Evolutionary conservation across 2,329 filamentous ascomycete species (phyloP).

Genomic region (Phoma herbarum): DNA sequence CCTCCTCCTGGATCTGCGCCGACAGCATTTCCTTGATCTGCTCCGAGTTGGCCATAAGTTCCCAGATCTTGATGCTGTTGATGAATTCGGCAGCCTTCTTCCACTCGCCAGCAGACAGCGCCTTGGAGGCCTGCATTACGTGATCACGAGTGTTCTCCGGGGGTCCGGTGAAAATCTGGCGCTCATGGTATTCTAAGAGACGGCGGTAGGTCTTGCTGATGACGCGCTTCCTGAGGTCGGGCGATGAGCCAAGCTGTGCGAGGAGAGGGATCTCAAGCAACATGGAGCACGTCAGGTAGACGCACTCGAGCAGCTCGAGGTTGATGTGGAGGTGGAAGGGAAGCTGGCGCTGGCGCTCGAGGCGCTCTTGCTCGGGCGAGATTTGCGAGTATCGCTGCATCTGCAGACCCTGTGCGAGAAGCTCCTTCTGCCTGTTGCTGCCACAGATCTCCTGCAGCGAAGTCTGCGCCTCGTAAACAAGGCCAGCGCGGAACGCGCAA

Average conservation of each 20-base stretch:
- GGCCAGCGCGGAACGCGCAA: constrained; percentile 95
- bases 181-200: constrained; percentile 99
- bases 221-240: constrained; percentile 94
- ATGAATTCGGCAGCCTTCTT: constrained; percentile 95
- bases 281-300: constrained; percentile 99
- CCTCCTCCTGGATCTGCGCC: constrained; percentile 98
- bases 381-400: constrained; percentile 97
- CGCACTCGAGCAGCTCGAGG: constrained; percentile 95
- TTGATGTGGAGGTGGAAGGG: constrained; percentile 99
- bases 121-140: constrained; percentile 98
- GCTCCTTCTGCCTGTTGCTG: constrained; percentile 96
- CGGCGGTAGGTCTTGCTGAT: constrained; percentile 99
- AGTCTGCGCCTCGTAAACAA: constrained; percentile 97
- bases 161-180: constrained; percentile 97
- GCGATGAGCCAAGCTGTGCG: constrained; percentile 94
- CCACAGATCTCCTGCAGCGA: constrained; percentile 98
- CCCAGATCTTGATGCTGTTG: constrained; percentile 99
- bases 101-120: constrained; percentile 96
- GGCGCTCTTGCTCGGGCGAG: constrained; percentile 94
- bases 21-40: constrained; percentile 98
- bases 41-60: constrained; percentile 90
- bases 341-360: constrained; percentile 96
- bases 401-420: constrained; percentile 96
- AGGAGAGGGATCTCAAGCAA: constrained; percentile 96
- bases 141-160: constrained; percentile 99